Percentiles rank a stretch among this genome's conserved stretches.
phyloP scores from a whole-genome alignment of 1,284 basidiomycete species.

The Cystobasidiaceae sp. region DNA sequence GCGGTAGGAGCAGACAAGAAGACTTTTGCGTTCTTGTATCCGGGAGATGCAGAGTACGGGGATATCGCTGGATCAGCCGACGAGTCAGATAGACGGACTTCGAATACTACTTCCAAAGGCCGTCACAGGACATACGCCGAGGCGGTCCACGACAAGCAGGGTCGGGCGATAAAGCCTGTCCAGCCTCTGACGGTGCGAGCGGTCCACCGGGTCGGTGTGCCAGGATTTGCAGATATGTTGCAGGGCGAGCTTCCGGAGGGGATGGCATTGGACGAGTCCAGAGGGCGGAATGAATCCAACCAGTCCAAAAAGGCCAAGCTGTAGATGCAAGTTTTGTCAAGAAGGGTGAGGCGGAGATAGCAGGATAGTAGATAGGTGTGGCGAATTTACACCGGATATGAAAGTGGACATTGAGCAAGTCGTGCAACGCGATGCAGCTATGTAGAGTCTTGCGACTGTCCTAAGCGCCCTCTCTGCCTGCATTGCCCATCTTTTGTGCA shows the following conservation, averaged over 20 bases:
- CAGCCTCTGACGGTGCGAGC: constrained; percentile 8
- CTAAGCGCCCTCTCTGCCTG: too few relatives aligned
- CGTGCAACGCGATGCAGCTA: too few relatives aligned
- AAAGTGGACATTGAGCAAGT: too few relatives aligned
- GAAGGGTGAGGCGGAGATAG: too few relatives aligned
- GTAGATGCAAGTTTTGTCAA: too few relatives aligned
- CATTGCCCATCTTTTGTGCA: too few relatives aligned
- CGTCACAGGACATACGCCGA: constrained; percentile 11
- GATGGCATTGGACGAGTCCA: too few relatives aligned
- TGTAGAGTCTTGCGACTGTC: too few relatives aligned
- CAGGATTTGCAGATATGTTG: background rate
- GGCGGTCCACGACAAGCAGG: constrained; percentile 8
- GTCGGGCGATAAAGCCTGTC: constrained; percentile 4
- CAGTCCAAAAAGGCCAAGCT: too few relatives aligned
- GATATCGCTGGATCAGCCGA: background rate
- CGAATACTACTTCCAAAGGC: background rate
- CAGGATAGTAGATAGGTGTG: too few relatives aligned
- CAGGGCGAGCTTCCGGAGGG: background rate
- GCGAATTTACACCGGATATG: too few relatives aligned
- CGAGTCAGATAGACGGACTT: background rate
- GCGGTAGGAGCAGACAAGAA: background rate
- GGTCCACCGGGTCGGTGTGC: background rate
- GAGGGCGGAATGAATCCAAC: too few relatives aligned
- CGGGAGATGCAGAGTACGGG: constrained; percentile 20
- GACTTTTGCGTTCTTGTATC: constrained; percentile 14